A percentile compares a stretch with the other conserved stretches of the same genome.
phyloP scores from a whole-genome alignment of 2,329 filamentous ascomycete genomes.

The Apiospora arundinis region DNA sequence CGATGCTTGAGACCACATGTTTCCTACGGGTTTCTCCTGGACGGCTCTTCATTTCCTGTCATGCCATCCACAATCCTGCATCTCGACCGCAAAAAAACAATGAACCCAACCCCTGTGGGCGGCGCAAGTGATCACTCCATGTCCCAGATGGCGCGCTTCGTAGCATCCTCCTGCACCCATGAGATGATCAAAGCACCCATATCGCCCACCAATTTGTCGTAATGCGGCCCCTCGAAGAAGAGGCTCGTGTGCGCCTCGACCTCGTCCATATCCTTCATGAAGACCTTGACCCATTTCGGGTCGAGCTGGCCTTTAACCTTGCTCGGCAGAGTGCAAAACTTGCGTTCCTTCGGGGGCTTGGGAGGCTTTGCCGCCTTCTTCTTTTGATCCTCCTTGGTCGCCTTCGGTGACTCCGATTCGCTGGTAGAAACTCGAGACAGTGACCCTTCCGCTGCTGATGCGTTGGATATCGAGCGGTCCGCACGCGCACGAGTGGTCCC shows the following conservation, averaged over 20 bases:
- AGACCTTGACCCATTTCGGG: constrained; percentile 76
- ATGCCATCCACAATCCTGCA: neutral
- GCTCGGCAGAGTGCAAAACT: constrained; percentile 78
- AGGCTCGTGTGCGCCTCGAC: constrained; percentile 84
- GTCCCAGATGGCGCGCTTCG: constrained; percentile 47
- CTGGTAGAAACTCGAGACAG: neutral
- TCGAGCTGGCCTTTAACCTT: constrained; percentile 64
- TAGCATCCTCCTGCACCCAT: constrained; percentile 72
- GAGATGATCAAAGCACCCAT: constrained; percentile 69
- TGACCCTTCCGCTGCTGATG: neutral
- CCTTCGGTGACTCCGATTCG: neutral
- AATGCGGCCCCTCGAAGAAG: constrained; percentile 76
- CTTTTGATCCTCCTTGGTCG: neutral
- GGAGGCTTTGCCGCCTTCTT: constrained; percentile 28
- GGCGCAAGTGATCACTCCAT: constrained; percentile 27
- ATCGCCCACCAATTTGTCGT: constrained; percentile 79
- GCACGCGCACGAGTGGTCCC: neutral
- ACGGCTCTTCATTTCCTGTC: neutral
- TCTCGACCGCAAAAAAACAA: neutral
- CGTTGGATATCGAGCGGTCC: neutral
- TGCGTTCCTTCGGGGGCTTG: constrained; percentile 63
- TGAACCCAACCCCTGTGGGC: neutral
- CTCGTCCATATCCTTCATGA: constrained; percentile 85
- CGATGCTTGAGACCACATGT: neutral
- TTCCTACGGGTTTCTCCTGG: neutral